Evolutionary conservation across 768 basidiomycete species (phyloP), one percentile per base, ranked within the genome.

Genomic region (Xerocomus spinulosus): DNA sequence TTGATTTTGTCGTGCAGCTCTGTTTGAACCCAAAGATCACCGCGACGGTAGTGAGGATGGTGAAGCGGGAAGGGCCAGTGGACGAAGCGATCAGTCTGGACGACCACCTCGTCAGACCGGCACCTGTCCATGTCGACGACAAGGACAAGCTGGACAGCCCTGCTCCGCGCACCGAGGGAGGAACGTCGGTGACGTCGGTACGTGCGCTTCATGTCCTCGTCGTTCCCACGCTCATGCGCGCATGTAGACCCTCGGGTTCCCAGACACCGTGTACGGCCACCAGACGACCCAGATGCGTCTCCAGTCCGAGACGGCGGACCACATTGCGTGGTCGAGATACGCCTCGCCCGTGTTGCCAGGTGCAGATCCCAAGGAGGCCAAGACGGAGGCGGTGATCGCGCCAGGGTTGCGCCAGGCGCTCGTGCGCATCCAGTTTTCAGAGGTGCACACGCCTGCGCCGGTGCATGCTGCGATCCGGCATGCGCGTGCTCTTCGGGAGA

Each of bases 221-320:
- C 29, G 0, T 23, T 8, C 44, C n/a, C 7, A 20, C 20, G n/a
- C 20, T 5, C 15, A 10, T n/a, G 3, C 44, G 2, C 17, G 4
- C 26, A 12, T 30, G 17, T 24, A 64, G 52, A 64, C 63, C 33
- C 59, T 70, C 6, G 76, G 68, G 2, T 73, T 80, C 56, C 77
- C 78, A 0, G 87, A 91, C 60, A 89, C 87, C 0, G 71, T 85
- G 10, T 90, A 92, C 52, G 83, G 79, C 1, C 74, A 78, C 38
- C 68, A 70, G 3, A 80, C 74, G 39, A 85, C 86, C 0, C 78
- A 85, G 52, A 80, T 74, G 20, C 76, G 77, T 5, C 57, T 95
- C 51, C 82, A 85, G 51, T 92, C 88, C 1, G 85, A 89, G 46
- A 90, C 85, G 0, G 92, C 92, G 0, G 94, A 97, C 61, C 81